phyloP scores from a whole-genome alignment of 73 alveolate genomes.

The Paraurostyla sp. region DNA sequence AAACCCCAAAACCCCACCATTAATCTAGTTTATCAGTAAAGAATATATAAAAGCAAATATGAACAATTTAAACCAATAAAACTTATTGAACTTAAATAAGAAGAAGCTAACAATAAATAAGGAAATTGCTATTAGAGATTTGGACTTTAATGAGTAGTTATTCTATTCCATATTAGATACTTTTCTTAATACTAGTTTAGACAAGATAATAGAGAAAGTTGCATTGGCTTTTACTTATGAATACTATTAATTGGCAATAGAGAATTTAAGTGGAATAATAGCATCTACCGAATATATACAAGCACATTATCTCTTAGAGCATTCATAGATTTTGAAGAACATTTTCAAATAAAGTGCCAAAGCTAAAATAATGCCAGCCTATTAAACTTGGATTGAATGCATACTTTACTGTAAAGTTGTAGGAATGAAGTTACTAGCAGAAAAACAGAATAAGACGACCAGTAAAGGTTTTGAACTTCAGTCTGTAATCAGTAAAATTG shows the following conservation, averaged over 20 bases:
- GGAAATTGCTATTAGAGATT: conserved; percentile 8
- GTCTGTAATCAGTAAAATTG: too few relatives aligned
- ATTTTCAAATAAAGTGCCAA: background rate
- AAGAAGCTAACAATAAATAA: background rate
- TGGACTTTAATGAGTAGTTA: conserved; percentile 31
- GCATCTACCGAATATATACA: conserved; percentile 32
- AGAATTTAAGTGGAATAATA: conserved; percentile 2
- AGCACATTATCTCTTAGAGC: conserved; percentile 14
- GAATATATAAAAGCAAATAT: too few relatives aligned
- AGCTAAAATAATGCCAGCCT: background rate
- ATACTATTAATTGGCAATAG: conserved; percentile 11
- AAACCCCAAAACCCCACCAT: too few relatives aligned
- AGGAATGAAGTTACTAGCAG: too few relatives aligned
- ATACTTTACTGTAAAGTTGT: too few relatives aligned
- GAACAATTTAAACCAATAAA: background rate
- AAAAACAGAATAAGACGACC: too few relatives aligned
- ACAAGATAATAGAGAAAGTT: background rate
- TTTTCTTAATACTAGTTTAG: conserved; percentile 1
- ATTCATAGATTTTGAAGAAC: background rate
- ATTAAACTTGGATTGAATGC: too few relatives aligned
- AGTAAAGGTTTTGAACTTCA: too few relatives aligned
- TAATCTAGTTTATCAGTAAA: too few relatives aligned
- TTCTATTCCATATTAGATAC: conserved; percentile 19
- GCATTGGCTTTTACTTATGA: conserved; percentile 18
- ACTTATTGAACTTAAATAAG: conserved; percentile 1